phyloP scores from a whole-genome alignment of 306 rosid species.

The Cucumis hystrix region DNA sequence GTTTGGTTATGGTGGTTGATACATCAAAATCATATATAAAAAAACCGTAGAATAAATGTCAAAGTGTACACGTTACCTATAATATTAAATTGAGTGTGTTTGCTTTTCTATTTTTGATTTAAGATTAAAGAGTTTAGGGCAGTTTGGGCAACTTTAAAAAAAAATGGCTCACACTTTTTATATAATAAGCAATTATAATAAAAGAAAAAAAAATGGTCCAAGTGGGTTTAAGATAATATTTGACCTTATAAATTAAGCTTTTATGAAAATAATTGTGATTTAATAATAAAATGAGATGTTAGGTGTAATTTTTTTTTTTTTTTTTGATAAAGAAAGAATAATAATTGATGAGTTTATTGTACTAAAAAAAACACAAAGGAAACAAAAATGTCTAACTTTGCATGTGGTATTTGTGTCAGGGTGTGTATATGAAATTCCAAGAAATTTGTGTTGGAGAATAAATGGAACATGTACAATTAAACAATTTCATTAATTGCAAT shows the following conservation, averaged over 20 bases:
- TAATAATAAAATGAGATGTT: background rate
- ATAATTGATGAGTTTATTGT: background rate
- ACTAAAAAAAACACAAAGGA: background rate
- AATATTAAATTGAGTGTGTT: background rate
- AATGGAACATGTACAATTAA: background rate
- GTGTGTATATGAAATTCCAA: background rate
- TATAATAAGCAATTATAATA: background rate
- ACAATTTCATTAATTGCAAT: conserved; percentile 5
- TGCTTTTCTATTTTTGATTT: background rate
- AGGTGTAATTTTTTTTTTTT: background rate
- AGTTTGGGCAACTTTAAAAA: background rate
- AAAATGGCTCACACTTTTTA: background rate
- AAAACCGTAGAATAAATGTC: background rate
- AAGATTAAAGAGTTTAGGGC: background rate
- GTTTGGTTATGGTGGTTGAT: conserved; percentile 1
- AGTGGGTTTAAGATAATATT: conserved; percentile 5
- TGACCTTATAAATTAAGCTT: conserved; percentile 1
- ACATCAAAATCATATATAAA: background rate
- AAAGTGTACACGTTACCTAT: background rate
- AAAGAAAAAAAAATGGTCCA: background rate
- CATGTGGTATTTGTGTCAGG: conserved; percentile 8
- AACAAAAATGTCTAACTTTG: conserved; percentile 1
- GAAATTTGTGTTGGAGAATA: conserved; percentile 4
- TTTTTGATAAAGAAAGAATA: no score
- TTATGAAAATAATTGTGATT: background rate